phyloP scores from a whole-genome alignment of 192 early-diverging fungal genomes.

The Chytriomyces sp. region DNA sequence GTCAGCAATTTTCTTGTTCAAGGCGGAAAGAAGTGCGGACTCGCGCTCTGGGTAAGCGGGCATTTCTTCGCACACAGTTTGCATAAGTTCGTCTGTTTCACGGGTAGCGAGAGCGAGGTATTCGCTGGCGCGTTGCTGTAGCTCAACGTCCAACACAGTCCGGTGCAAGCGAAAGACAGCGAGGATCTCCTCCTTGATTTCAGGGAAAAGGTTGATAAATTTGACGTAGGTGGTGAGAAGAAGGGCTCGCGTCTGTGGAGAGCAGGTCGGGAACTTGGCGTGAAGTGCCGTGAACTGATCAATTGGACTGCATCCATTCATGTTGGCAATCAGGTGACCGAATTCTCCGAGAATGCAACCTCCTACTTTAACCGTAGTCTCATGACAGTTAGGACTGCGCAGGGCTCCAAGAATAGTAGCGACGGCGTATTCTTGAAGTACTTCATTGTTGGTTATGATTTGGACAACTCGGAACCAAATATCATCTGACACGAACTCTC shows the following conservation, averaged over 20 bases:
- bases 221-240: constrained; percentile 93
- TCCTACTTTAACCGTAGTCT: constrained; percentile 93
- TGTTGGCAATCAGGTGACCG: constrained; percentile 93
- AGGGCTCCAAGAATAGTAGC: constrained; percentile 77
- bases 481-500: constrained; percentile 94
- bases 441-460: constrained; percentile 94
- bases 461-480: constrained; percentile 98
- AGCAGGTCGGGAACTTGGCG: constrained; percentile 82
- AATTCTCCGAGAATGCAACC: constrained; percentile 98
- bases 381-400: constrained; percentile 89
- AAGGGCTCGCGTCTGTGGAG: constrained; percentile 77
- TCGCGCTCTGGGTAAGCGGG: constrained; percentile 95
- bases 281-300: constrained; percentile 96
- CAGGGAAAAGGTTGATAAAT: constrained; percentile 96
- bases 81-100: constrained; percentile 80
- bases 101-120: constrained; percentile 78
- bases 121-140: constrained; percentile 97
- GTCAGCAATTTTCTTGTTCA: constrained; percentile 84
- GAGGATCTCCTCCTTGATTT: constrained; percentile 88
- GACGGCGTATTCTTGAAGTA: constrained; percentile 91
- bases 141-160: constrained; percentile 88
- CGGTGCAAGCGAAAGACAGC: constrained; percentile 85
- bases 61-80: constrained; percentile 97
- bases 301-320: constrained; percentile 78
- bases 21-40: constrained; percentile 78